Percentiles rank a stretch among this genome's conserved stretches.
Evolutionary conservation across 192 early-diverging fungal species (phyloP).

Genomic region (Paraglomus occultum): DNA sequence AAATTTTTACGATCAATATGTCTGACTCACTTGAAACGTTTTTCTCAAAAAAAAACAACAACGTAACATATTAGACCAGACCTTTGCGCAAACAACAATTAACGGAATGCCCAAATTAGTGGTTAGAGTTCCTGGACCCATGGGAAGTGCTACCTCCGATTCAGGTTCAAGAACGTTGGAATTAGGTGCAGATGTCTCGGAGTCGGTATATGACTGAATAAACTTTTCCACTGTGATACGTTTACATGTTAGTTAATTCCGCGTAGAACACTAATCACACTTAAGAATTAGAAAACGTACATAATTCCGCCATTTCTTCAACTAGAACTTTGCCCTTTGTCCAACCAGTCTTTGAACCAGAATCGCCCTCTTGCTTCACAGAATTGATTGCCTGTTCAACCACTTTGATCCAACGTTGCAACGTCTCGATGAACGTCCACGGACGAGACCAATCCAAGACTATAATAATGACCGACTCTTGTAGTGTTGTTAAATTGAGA

Average conservation of each 20-base stretch:
- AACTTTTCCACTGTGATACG: constrained; percentile 57
- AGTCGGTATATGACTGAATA: constrained; percentile 63
- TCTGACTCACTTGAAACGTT: neutral
- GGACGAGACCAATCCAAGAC: constrained; percentile 91
- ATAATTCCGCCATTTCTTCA: constrained; percentile 66
- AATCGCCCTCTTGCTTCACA: constrained; percentile 51
- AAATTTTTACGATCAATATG: neutral
- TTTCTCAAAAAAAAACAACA: too few species aligned
- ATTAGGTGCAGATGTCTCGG: constrained; percentile 36
- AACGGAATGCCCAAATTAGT: constrained; percentile 87
- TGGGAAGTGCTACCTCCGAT: constrained; percentile 58
- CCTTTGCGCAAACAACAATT: constrained; percentile 88
- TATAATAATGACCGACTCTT: constrained; percentile 66
- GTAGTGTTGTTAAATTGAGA: constrained; percentile 61
- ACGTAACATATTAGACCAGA: constrained; percentile 22
- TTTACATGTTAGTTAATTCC: constrained; percentile 1
- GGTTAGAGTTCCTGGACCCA: constrained; percentile 78
- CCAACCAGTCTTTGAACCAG: constrained; percentile 49
- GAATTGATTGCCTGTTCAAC: constrained; percentile 55
- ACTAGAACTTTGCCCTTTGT: constrained; percentile 63
- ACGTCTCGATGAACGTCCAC: constrained; percentile 78
- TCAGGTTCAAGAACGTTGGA: constrained; percentile 40
- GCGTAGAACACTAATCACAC: constrained; percentile 11
- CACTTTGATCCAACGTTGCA: constrained; percentile 77
- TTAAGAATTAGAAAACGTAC: constrained; percentile 37